phyloP scores from a whole-genome alignment of 768 basidiomycete genomes.

The Rhodotorula kratochvilovae region DNA sequence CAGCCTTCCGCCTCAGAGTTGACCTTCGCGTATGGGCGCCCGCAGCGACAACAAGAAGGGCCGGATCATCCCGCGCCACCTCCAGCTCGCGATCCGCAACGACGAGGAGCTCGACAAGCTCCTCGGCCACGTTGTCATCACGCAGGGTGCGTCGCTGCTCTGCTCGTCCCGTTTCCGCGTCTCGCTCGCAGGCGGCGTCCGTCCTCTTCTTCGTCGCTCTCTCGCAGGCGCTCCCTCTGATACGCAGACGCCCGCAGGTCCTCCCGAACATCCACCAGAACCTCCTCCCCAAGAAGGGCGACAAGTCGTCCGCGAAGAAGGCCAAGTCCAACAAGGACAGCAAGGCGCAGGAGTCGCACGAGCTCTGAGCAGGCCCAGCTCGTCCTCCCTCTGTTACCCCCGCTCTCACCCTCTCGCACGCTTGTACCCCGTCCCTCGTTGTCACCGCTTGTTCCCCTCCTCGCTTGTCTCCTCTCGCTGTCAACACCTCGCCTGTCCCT shows the following conservation, averaged over 20 bases:
- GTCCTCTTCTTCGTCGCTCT: neutral
- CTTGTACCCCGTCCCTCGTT: neutral
- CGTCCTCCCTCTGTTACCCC: too few relatives aligned
- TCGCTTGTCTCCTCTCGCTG: too few relatives aligned
- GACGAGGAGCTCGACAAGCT: conserved; percentile 93
- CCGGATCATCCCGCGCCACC: conserved; percentile 71
- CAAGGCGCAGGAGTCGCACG: neutral
- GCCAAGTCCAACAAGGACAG: neutral
- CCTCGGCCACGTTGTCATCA: conserved; percentile 61
- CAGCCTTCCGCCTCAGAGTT: conserved; percentile 46
- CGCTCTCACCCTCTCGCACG: neutral
- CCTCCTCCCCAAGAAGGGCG: neutral
- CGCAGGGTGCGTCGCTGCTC: conserved; percentile 60
- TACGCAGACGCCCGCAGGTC: neutral
- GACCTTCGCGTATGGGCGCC: conserved; percentile 46
- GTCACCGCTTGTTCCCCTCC: too few relatives aligned
- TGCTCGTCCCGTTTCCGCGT: neutral
- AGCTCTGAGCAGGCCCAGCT: neutral
- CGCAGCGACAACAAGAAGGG: conserved; percentile 65
- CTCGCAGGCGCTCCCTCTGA: neutral
- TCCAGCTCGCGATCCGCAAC: conserved; percentile 74
- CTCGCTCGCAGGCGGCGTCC: neutral
- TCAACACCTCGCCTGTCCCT: neutral
- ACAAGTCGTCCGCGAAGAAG: neutral
- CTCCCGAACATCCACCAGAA: neutral